phyloP scores from a whole-genome alignment of 495 filamentous ascomycete genomes.

The Xylaria acuta region DNA sequence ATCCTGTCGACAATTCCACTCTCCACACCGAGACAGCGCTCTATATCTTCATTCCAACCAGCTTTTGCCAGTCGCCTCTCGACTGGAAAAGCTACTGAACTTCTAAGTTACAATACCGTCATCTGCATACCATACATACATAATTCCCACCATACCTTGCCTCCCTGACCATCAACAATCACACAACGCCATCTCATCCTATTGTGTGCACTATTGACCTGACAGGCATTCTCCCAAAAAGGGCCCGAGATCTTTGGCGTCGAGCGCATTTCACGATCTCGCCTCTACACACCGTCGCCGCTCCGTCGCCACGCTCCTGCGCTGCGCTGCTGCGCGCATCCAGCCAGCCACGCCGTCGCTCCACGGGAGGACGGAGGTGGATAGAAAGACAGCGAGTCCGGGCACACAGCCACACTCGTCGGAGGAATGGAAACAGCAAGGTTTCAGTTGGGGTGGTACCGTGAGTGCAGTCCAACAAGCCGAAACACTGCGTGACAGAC shows the following conservation, averaged over 20 bases:
- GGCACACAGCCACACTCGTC: not conserved
- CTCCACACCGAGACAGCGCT: conserved; percentile 29
- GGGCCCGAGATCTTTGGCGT: conserved; percentile 37
- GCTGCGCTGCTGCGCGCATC: conserved; percentile 34
- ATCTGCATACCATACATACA: conserved; percentile 21
- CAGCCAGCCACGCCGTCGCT: conserved; percentile 42
- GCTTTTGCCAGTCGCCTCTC: conserved; percentile 20
- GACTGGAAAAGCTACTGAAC: conserved; percentile 33
- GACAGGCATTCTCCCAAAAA: conserved; percentile 33
- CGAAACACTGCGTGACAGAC: conserved; percentile 9
- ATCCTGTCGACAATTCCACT: conserved; percentile 35
- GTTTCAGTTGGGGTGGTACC: conserved; percentile 56
- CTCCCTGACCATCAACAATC: conserved; percentile 22
- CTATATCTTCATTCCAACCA: conserved; percentile 35
- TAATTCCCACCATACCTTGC: conserved; percentile 6
- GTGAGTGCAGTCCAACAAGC: conserved; percentile 39
- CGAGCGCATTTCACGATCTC: conserved; percentile 36
- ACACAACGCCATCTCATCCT: conserved; percentile 5
- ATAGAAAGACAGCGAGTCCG: conserved; percentile 27
- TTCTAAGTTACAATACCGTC: conserved; percentile 40
- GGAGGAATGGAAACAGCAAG: conserved; percentile 38
- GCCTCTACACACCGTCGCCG: conserved; percentile 25
- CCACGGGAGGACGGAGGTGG: conserved; percentile 52
- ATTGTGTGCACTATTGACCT: conserved; percentile 33
- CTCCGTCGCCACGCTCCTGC: conserved; percentile 34